Percentiles rank a stretch among this genome's conserved stretches.
Evolutionary conservation across 805 yeast genomes (phyloP).

Genomic region (Candida tallmaniae): DNA sequence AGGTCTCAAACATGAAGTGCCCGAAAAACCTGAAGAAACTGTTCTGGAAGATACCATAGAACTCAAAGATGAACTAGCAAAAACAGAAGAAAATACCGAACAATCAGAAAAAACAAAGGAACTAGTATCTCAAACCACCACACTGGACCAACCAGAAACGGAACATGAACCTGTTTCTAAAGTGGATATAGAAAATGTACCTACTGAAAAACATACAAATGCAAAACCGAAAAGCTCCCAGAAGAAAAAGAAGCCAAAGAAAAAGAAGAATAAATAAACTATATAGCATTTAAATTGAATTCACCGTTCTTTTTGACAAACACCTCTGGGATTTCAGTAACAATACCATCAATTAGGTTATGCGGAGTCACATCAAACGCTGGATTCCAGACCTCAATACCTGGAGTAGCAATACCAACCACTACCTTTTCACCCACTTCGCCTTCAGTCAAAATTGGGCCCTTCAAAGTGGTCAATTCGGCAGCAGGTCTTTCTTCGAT

Average conservation of each 20-base stretch:
- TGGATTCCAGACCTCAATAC: slow-evolving; percentile 90
- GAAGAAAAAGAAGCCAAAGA: slow-evolving; percentile 10
- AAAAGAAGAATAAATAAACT: slow-evolving; percentile 11
- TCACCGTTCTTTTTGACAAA: slow-evolving; percentile 48
- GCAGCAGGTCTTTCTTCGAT: slow-evolving; percentile 84
- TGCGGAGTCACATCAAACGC: slow-evolving; percentile 93
- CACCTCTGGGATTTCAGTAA: slow-evolving; percentile 66
- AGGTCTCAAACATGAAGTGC: no score
- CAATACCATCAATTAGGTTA: slow-evolving; percentile 76
- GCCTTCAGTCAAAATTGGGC: slow-evolving; percentile 34
- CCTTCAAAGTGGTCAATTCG: slow-evolving; percentile 75
- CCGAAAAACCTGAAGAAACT: no score
- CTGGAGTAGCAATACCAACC: slow-evolving; percentile 81
- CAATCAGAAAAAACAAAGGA: no score
- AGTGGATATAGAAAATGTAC: no score
- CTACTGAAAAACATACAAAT: no score
- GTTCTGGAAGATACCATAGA: neutral
- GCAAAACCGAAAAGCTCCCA: no score
- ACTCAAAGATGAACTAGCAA: neutral
- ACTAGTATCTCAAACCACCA: no score
- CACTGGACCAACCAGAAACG: no score
- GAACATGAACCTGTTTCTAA: no score
- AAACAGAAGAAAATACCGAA: neutral
- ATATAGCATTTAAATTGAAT: slow-evolving; percentile 36
- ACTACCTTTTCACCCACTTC: slow-evolving; percentile 37